Percentiles rank a stretch among this genome's conserved stretches.
Conservation (phyloP, 129 eudicot species). For the Cynara cardunculus region DNA sequence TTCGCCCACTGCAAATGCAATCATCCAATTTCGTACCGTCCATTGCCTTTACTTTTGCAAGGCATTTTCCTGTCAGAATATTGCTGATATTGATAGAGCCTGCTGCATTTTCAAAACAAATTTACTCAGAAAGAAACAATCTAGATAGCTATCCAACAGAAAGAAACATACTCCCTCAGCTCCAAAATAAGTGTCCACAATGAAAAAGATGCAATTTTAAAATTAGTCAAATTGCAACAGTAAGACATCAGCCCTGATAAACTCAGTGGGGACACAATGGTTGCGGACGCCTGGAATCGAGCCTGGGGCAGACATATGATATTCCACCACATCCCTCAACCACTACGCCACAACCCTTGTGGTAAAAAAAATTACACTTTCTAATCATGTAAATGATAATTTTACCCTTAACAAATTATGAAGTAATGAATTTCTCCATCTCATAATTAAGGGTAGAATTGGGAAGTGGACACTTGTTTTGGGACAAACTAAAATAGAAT, state of each 20-base stretch:
- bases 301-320: too few relatives aligned
- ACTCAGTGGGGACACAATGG: too few relatives aligned
- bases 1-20: constrained; percentile 51
- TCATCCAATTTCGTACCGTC: constrained; percentile 34
- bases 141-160: background rate
- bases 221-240: background rate
- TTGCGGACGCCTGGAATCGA: too few relatives aligned
- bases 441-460: background rate
- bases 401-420: background rate
- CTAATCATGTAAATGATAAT: background rate
- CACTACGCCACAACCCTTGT: too few relatives aligned
- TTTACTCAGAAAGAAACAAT: background rate
- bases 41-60: constrained; percentile 76
- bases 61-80: constrained; percentile 90
- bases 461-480: background rate
- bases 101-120: constrained; percentile 40
- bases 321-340: too few relatives aligned
- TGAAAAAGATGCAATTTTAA: background rate
- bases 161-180: background rate
- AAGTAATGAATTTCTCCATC: background rate
- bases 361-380: too few relatives aligned
- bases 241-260: too few relatives aligned
- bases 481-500: background rate
- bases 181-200: background rate
- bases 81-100: constrained; percentile 95